These are phyloP conservation scores for Pseudogymnoascus pannorum DNA, from an alignment of 2,329 filamentous ascomycete species.

Conservation along the genomic window DNA sequence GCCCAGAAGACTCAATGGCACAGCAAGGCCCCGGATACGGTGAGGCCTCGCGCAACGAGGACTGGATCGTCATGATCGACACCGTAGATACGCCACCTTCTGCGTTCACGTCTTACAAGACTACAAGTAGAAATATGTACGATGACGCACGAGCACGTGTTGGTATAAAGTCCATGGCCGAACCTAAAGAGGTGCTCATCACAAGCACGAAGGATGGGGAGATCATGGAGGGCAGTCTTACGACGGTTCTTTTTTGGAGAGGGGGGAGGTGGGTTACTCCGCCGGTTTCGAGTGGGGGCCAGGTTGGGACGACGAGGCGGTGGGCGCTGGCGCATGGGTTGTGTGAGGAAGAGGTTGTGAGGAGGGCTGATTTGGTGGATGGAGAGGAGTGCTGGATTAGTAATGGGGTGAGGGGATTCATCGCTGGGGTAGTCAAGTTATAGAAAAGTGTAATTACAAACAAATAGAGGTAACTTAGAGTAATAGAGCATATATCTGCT, in stretches of 20 bases:
- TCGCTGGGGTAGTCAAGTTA: slow-evolving; percentile 37
- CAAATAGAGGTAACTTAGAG: too few relatives aligned
- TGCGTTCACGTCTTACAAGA: slow-evolving; percentile 80
- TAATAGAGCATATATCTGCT: background rate
- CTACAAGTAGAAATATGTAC: slow-evolving; percentile 67
- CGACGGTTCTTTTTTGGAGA: slow-evolving; percentile 75
- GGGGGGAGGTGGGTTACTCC: slow-evolving; percentile 73
- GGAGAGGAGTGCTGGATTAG: slow-evolving; percentile 83
- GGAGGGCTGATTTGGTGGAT: slow-evolving; percentile 51
- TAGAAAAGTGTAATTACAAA: background rate
- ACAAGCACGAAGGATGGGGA: slow-evolving; percentile 52
- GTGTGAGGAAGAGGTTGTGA: slow-evolving; percentile 58
- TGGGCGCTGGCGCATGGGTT: slow-evolving; percentile 74
- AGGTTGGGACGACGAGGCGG: slow-evolving; percentile 71
- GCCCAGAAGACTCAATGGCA: slow-evolving; percentile 16
- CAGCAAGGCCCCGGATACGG: slow-evolving; percentile 12
- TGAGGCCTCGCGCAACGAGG: slow-evolving; percentile 18
- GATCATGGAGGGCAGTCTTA: slow-evolving; percentile 80
- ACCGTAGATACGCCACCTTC: slow-evolving; percentile 41
- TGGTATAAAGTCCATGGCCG: slow-evolving; percentile 40
- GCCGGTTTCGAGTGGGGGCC: slow-evolving; percentile 66
- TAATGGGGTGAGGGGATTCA: slow-evolving; percentile 78
- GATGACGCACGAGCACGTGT: slow-evolving; percentile 58
- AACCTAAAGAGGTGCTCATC: slow-evolving; percentile 66
- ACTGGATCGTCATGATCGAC: slow-evolving; percentile 48